Percentiles rank a stretch among this genome's conserved stretches.
These are phyloP conservation scores for Chaetomiaceae sp. DNA, from an alignment of 2,329 filamentous ascomycete species.

Conservation along the genomic window DNA sequence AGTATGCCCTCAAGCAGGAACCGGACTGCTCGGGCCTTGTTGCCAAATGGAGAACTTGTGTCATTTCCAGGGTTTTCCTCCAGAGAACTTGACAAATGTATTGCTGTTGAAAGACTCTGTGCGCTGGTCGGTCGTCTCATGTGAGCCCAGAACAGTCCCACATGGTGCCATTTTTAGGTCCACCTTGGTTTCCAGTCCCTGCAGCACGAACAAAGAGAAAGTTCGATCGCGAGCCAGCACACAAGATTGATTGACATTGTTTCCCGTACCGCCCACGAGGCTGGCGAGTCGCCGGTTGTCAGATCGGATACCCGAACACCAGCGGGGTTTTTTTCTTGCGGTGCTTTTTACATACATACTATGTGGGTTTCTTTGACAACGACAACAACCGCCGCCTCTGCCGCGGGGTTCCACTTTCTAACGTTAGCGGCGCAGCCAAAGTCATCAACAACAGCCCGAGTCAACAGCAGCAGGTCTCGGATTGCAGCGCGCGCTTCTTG, in stretches of 20 bases:
- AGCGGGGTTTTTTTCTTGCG: neutral
- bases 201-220: too few species aligned
- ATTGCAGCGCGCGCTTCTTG: neutral
- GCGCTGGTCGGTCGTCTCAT: neutral
- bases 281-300: constrained; percentile 2
- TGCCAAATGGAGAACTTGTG: neutral
- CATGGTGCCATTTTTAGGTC: constrained; percentile 7
- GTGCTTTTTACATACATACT: too few species aligned
- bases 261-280: constrained; percentile 1
- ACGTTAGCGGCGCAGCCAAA: neutral
- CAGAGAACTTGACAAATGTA: too few species aligned
- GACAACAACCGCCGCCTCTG: constrained; percentile 2
- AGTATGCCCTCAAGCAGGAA: too few species aligned
- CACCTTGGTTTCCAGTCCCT: neutral
- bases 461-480: constrained; percentile 1
- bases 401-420: neutral
- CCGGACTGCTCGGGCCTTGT: too few species aligned
- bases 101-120: neutral
- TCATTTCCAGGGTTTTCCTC: too few species aligned
- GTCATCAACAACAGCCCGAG: neutral
- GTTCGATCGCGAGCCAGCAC: too few species aligned
- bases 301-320: neutral
- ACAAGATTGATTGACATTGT: too few species aligned
- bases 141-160: constrained; percentile 1
- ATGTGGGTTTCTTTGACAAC: neutral